phyloP scores from a whole-genome alignment of 1,284 basidiomycete genomes.

The Golubevia sp. region DNA sequence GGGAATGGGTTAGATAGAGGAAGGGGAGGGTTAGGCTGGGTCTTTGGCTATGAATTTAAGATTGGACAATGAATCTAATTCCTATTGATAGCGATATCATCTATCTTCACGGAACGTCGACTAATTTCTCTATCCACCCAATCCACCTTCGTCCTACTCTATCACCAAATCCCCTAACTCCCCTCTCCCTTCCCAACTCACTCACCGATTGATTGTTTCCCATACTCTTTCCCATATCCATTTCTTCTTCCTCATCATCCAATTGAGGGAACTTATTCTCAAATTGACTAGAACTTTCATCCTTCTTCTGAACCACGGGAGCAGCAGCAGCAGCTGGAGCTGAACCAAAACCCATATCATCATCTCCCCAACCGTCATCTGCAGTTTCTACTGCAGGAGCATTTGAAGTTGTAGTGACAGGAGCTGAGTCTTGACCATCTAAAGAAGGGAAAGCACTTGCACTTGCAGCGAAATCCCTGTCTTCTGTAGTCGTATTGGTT shows the following conservation, averaged over 20 bases:
- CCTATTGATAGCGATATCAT: too few relatives aligned
- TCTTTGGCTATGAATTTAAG: too few relatives aligned
- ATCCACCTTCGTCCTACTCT: neutral
- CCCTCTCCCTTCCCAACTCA: neutral
- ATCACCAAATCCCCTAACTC: too few relatives aligned
- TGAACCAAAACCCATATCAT: neutral
- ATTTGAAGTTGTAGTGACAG: neutral
- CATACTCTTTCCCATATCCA: neutral
- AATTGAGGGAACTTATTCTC: neutral
- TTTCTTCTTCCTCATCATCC: slow-evolving; percentile 4
- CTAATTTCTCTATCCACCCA: too few relatives aligned
- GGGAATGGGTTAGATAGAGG: neutral
- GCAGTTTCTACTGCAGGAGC: neutral
- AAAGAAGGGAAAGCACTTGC: slow-evolving; percentile 84
- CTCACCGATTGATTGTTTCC: neutral
- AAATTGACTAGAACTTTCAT: neutral
- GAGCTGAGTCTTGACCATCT: slow-evolving; percentile 67
- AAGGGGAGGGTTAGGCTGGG: neutral
- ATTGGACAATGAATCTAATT: too few relatives aligned
- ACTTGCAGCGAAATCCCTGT: slow-evolving; percentile 52
- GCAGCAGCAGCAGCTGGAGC: neutral
- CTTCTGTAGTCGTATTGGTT: too few relatives aligned
- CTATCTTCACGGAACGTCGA: too few relatives aligned
- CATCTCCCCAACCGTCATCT: neutral
- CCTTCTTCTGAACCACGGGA: too few relatives aligned